phyloP scores from a whole-genome alignment of 352 stramenopile genomes.

The Pythium folliculosum region DNA sequence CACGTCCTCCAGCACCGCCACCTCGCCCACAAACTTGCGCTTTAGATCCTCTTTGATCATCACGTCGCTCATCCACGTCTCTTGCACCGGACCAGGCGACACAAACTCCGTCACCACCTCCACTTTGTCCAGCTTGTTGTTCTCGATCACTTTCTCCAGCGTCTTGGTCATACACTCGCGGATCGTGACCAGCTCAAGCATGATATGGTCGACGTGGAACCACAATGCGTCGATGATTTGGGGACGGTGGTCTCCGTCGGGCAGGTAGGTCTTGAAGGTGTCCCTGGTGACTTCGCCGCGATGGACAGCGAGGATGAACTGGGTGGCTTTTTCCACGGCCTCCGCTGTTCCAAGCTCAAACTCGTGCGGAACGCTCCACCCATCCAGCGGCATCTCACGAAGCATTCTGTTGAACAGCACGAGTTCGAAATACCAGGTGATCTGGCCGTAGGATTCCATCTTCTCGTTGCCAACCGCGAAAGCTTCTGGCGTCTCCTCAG shows the following conservation, averaged over 20 bases:
- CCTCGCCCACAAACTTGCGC: constrained; percentile 31
- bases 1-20: constrained; percentile 38
- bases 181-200: constrained; percentile 16
- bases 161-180: constrained; percentile 21
- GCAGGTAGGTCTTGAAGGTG: constrained; percentile 7
- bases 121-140: constrained; percentile 8
- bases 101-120: constrained; percentile 23
- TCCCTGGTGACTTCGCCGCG: constrained; percentile 22
- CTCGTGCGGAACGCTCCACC: neutral
- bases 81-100: constrained; percentile 32
- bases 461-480: constrained; percentile 16
- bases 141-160: constrained; percentile 24
- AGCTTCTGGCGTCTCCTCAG: constrained; percentile 3
- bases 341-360: constrained; percentile 9
- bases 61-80: constrained; percentile 41
- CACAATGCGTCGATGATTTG: constrained; percentile 18
- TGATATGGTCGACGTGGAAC: constrained; percentile 27
- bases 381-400: neutral
- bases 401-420: constrained; percentile 13
- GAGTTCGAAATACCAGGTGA: constrained; percentile 24
- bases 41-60: constrained; percentile 32
- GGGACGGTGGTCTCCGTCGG: constrained; percentile 9
- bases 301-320: constrained; percentile 17
- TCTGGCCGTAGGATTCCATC: constrained; percentile 24
- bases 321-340: neutral